Percentiles rank a stretch among this genome's conserved stretches.
phyloP scores from a whole-genome alignment of 1,139 yeast species.

The Suhomyces bolitotheri region DNA sequence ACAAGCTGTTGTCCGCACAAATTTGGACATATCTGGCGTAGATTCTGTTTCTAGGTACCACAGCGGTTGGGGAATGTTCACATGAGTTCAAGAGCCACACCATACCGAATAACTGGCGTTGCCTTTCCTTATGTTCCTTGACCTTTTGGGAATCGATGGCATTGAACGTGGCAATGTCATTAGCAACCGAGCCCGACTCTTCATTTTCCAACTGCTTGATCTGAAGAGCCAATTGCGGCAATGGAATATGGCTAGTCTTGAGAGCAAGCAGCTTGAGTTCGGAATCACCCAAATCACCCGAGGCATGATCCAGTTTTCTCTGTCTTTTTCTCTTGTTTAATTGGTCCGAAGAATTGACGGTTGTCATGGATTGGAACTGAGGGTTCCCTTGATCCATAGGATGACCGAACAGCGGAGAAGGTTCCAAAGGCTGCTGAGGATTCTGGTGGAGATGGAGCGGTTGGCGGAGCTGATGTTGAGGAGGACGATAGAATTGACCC shows the following conservation, averaged over 20 bases:
- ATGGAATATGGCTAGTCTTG: slow-evolving; percentile 41
- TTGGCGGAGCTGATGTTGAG: slow-evolving; percentile 16
- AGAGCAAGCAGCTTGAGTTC: slow-evolving; percentile 54
- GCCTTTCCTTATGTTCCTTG: slow-evolving; percentile 50
- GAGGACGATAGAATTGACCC: slow-evolving; percentile 1
- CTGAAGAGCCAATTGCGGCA: slow-evolving; percentile 51
- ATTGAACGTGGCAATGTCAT: background rate
- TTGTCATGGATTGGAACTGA: background rate
- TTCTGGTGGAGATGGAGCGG: slow-evolving; percentile 12
- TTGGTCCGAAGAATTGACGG: slow-evolving; percentile 1
- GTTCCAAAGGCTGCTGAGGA: slow-evolving; percentile 12
- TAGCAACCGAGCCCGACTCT: slow-evolving; percentile 14
- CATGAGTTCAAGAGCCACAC: slow-evolving; percentile 77
- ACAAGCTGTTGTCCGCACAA: slow-evolving; percentile 65
- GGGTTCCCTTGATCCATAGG: background rate
- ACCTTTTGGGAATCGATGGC: slow-evolving; percentile 10
- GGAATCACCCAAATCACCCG: slow-evolving; percentile 45
- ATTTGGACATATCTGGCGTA: slow-evolving; percentile 77
- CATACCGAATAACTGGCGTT: slow-evolving; percentile 78
- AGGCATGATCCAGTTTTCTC: slow-evolving; percentile 37
- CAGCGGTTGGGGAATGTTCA: slow-evolving; percentile 62
- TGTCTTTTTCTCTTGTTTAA: slow-evolving; percentile 24
- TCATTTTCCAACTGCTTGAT: slow-evolving; percentile 50
- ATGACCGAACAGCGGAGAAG: background rate
- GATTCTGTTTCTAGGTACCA: slow-evolving; percentile 79